phyloP scores from a whole-genome alignment of 169 alveolate genomes.

The Theileria orientalis region DNA sequence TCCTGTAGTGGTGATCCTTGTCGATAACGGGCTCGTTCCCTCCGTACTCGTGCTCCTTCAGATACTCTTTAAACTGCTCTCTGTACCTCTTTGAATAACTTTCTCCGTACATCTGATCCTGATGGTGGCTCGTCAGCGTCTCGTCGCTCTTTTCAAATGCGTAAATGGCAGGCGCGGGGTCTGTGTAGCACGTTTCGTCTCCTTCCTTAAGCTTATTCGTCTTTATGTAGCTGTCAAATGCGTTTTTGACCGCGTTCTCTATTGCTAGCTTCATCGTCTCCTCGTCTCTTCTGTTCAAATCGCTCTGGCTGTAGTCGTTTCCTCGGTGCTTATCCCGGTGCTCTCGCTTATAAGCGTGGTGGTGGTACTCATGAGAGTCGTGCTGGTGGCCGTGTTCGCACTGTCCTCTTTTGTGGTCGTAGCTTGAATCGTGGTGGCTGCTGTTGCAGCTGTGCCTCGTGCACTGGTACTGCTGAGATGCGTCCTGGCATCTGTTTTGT shows the following conservation, averaged over 20 bases:
- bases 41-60: not conserved
- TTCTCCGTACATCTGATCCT: not conserved
- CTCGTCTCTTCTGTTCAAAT: not conserved
- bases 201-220: not conserved
- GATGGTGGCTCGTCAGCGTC: not conserved
- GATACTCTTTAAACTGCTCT: not conserved
- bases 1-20: no score
- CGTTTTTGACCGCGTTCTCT: constrained; percentile 13
- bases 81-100: no score
- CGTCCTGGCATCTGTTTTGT: not conserved
- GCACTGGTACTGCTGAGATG: not conserved
- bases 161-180: not conserved
- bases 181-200: constrained; percentile 1
- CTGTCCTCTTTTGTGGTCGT: not conserved
- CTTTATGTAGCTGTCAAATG: not conserved
- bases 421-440: no score
- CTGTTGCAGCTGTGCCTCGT: not conserved
- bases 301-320: not conserved
- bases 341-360: not conserved
- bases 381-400: no score
- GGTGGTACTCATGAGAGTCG: no score
- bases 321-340: not conserved
- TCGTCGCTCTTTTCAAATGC: not conserved
- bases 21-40: no score
- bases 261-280: not conserved